Evolutionary conservation across 495 filamentous ascomycete species (phyloP), one percentile per base, ranked within the genome.

Genomic region (Penicillium nucicola): DNA sequence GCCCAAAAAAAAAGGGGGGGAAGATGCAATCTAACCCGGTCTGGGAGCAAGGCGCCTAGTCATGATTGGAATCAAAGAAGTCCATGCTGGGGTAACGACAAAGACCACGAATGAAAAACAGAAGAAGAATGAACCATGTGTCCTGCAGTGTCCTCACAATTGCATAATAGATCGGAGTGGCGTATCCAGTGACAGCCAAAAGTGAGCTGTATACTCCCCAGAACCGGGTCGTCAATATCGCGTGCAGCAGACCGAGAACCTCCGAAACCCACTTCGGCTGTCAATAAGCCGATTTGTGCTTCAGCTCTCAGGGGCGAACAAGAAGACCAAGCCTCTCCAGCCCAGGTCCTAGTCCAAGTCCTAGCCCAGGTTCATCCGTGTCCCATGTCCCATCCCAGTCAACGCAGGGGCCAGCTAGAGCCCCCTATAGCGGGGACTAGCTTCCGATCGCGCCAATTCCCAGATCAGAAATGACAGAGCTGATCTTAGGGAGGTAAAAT

Each of bases 61-160:
- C 55, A 48, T 62, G 58, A 65, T 62, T 65, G 61, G 48, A 65
- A 65, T 62, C 30, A 18, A 42, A n/a, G n/a, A n/a, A n/a, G n/a
- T n/a, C n/a, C n/a, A n/a, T n/a, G n/a, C n/a, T n/a, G n/a, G n/a
- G n/a, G n/a, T n/a, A n/a, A n/a, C n/a, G n/a, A n/a, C n/a, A n/a
- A n/a, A n/a, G n/a, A n/a, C n/a, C n/a, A n/a, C n/a, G n/a, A n/a
- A n/a, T n/a, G n/a, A n/a, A n/a, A n/a, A n/a, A n/a, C n/a, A n/a
- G n/a, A n/a, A n/a, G n/a, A n/a, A n/a, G n/a, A n/a, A n/a, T n/a
- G n/a, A 49, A 22, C 34, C 49, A 50, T 56, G 41, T 55, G 43
- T 47, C 45, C 48, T 49, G 38, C 38, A 39, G 32, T 19, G 32
- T 42, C 42, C n/a, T n/a, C n/a, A n/a, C 25, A 28, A 8, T 28